These are phyloP conservation scores for Durotheca rogersii DNA, from an alignment of 495 filamentous ascomycete genomes.

Conservation along the genomic window DNA sequence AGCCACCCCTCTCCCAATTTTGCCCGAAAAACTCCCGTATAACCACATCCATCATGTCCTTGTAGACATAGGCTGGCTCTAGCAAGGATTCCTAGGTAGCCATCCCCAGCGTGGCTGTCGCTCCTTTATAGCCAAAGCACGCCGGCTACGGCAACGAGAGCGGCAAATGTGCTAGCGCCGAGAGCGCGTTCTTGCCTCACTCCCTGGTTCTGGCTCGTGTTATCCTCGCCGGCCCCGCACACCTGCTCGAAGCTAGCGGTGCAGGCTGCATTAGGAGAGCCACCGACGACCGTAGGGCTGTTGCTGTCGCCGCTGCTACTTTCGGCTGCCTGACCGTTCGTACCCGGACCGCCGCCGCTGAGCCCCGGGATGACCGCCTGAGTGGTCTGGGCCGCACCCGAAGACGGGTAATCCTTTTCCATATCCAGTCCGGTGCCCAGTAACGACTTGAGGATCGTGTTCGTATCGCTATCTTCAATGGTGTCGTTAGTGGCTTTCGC, in stretches of 20 bases:
- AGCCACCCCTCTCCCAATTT: too few species aligned
- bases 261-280: constrained; percentile 27
- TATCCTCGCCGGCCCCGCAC: constrained; percentile 31
- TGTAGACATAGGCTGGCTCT: too few species aligned
- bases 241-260: constrained; percentile 37
- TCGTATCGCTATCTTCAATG: constrained; percentile 70
- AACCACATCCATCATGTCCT: too few species aligned
- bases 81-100: too few species aligned
- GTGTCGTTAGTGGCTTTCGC: constrained; percentile 68
- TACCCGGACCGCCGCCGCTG: constrained; percentile 39
- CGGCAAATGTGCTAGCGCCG: constrained; percentile 52
- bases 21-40: not conserved
- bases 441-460: constrained; percentile 77
- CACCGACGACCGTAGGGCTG: constrained; percentile 15
- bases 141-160: constrained; percentile 47
- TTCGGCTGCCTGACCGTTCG: constrained; percentile 34
- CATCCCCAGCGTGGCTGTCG: not conserved
- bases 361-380: constrained; percentile 32
- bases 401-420: constrained; percentile 45
- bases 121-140: constrained; percentile 44
- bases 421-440: constrained; percentile 75
- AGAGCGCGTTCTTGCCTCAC: constrained; percentile 41
- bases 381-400: constrained; percentile 27
- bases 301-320: constrained; percentile 7
- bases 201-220: constrained; percentile 32